phyloP scores from a whole-genome alignment of 345 rosid genomes.

The Citrus medica region DNA sequence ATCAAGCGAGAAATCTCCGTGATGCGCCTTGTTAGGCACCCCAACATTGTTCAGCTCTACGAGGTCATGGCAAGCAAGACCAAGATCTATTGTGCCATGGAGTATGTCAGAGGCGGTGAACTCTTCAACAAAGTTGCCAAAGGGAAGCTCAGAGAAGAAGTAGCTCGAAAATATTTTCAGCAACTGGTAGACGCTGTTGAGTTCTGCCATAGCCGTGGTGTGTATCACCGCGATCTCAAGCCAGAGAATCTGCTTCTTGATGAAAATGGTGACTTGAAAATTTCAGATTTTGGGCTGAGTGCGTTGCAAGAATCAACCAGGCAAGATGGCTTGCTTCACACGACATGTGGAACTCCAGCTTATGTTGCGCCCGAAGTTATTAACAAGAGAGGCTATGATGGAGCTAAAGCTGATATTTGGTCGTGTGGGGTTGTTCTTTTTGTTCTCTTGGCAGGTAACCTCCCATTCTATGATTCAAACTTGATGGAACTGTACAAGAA shows the following conservation, averaged over 20 bases:
- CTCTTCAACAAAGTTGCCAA: slow-evolving; percentile 66
- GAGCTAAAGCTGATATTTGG: slow-evolving; percentile 84
- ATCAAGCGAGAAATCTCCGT: slow-evolving; percentile 85
- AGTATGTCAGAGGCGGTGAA: slow-evolving; percentile 74
- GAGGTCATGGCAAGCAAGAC: slow-evolving; percentile 91
- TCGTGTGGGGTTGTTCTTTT: slow-evolving; percentile 76
- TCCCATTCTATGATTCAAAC: slow-evolving; percentile 68
- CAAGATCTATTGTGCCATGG: slow-evolving; percentile 82
- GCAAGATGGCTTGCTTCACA: slow-evolving; percentile 79
- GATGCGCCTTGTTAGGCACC: slow-evolving; percentile 76
- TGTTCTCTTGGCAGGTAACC: slow-evolving; percentile 72
- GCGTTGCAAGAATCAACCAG: slow-evolving; percentile 53
- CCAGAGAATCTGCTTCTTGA: slow-evolving; percentile 86
- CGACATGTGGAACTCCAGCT: slow-evolving; percentile 92
- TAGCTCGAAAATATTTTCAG: slow-evolving; percentile 67
- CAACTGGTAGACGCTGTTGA: slow-evolving; percentile 74
- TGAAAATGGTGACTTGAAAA: slow-evolving; percentile 63
- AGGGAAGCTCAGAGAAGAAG: slow-evolving; percentile 74
- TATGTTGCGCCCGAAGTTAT: slow-evolving; percentile 88
- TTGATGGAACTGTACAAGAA: slow-evolving; percentile 67
- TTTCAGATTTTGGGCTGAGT: slow-evolving; percentile 76
- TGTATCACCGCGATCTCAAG: slow-evolving; percentile 82
- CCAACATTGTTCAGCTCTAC: slow-evolving; percentile 66
- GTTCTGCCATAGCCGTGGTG: slow-evolving; percentile 82
- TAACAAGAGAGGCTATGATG: slow-evolving; percentile 73